Base-by-base conservation (phyloP, 2,329 filamentous ascomycete species). In the Hirsutella minnesotensis region DNA sequence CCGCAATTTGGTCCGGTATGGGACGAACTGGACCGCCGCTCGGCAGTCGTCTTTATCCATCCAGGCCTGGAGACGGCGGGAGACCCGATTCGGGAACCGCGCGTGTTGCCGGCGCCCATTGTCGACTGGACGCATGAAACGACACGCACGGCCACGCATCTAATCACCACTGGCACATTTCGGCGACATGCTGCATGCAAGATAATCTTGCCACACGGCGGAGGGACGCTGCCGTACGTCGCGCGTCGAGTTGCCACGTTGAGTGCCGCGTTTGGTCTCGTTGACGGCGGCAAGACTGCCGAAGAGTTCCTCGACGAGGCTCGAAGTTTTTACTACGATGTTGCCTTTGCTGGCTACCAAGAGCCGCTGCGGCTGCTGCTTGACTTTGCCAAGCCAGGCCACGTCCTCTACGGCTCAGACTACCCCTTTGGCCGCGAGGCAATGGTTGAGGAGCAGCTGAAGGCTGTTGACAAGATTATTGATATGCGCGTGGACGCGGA, bases 11-110 rank as follows among this genome's bases (percentile, higher is more conserved):
- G 19, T 13, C 38, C 38, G 12, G 19, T 39, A 13, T 39, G 38
- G 38, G n/a, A 15, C n/a, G 38, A 39, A 22, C 38, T 39, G 15
- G 19, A 39, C 24, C 24, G 38, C 15, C 38, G 38, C 24, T 12
- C 24, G 38, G 38, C 38, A 13, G 38, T 39, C 38, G 24, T 39
- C 22, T 39, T 39, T n/a, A 30, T 39, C 16, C 38, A 39, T 10
- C 38, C 38, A 16, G 24, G 21, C 21, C 38, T 29, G 9, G 8
- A 24, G 13, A 29, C 16, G 13, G 38, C 24, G 21, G 24, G 21
- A 5, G 21, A 16, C 5, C 37, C 16, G 3, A 24, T 39, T 9
- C 18, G 24, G 22, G 24, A 39, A 4, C 31, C 31, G 7, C 31
- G 31, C 13, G 16, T 19, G 21, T 13, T 24, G 24, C 38, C 38